Conservation (phyloP, 176 grass and related monocot species). For the Hyparrhenia diplandra region DNA sequence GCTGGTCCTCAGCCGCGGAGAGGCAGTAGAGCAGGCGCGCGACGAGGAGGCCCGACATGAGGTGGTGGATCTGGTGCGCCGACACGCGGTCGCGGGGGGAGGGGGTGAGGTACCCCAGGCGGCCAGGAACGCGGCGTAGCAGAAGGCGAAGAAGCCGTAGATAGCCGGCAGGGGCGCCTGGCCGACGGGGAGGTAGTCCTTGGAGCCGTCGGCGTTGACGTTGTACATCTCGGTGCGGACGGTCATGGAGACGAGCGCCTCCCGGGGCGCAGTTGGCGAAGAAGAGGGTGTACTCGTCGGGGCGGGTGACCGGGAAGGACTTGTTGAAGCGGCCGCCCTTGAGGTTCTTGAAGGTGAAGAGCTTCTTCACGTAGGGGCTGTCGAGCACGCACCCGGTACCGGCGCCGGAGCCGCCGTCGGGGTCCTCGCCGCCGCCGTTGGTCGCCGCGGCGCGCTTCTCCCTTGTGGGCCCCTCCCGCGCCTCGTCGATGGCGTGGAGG, state of each 20-base stretch:
- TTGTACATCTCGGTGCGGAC: conserved; percentile 94
- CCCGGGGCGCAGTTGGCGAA: conserved; percentile 90
- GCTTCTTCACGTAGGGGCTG: conserved; percentile 55
- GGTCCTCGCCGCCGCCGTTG: conserved; percentile 20
- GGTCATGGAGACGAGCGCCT: conserved; percentile 64
- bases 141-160: conserved; percentile 57
- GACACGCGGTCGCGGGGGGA: conserved; percentile 39
- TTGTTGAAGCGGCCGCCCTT: conserved; percentile 41
- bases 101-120: conserved; percentile 69
- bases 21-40: conserved; percentile 74
- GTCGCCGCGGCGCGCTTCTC: conserved; percentile 35
- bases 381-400: conserved; percentile 62
- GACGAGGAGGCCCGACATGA: conserved; percentile 72
- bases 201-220: conserved; percentile 42
- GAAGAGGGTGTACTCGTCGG: conserved; percentile 92
- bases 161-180: conserved; percentile 68
- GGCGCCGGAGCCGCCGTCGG: conserved; percentile 12
- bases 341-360: conserved; percentile 73
- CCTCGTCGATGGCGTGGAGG: conserved; percentile 53
- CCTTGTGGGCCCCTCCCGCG: conserved; percentile 18
- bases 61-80: conserved; percentile 76
- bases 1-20: conserved; percentile 90
- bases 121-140: conserved; percentile 59
- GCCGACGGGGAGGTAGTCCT: conserved; percentile 90
- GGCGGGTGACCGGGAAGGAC: conserved; percentile 65